These are phyloP conservation scores for Taiwanofungus camphoratus DNA, from an alignment of 1,284 basidiomycete species.

Conservation along the genomic window DNA sequence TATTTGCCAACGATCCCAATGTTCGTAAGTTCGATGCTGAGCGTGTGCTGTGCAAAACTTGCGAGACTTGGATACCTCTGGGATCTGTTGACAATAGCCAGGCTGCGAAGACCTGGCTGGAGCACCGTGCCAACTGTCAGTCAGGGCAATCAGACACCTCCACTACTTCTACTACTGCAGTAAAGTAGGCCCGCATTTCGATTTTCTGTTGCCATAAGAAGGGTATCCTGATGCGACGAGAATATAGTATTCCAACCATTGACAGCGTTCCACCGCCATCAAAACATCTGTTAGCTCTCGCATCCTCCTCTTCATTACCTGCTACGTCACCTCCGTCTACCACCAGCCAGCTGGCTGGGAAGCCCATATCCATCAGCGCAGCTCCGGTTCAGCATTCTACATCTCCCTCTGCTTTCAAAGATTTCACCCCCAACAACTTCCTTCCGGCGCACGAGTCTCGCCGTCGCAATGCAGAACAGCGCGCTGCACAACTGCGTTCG, in stretches of 20 bases:
- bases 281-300: conserved; percentile 30
- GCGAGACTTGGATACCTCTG: conserved; percentile 59
- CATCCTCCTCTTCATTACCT: conserved; percentile 26
- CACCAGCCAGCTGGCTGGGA: conserved; percentile 11
- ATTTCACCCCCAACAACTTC: conserved; percentile 46
- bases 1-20: conserved; percentile 57
- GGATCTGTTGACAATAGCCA: conserved; percentile 22
- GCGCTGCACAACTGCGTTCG: conserved; percentile 57
- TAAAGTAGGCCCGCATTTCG: conserved; percentile 17
- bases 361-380: conserved; percentile 12
- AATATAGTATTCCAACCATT: conserved; percentile 15
- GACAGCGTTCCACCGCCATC: conserved; percentile 31
- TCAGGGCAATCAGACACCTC: conserved; percentile 12
- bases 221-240: neutral
- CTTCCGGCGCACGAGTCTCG: conserved; percentile 53
- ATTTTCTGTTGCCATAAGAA: neutral
- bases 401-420: conserved; percentile 38
- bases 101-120: conserved; percentile 28
- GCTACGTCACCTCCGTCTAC: conserved; percentile 18
- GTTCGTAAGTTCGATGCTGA: conserved; percentile 68
- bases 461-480: conserved; percentile 67
- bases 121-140: conserved; percentile 28
- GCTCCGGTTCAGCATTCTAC: conserved; percentile 6
- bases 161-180: conserved; percentile 12
- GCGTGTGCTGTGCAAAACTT: conserved; percentile 59